Percentiles rank a stretch among this genome's conserved stretches.
These are phyloP conservation scores for Clonostachys rhizophaga DNA, from an alignment of 2,329 filamentous ascomycete genomes.

Conservation along the genomic window DNA sequence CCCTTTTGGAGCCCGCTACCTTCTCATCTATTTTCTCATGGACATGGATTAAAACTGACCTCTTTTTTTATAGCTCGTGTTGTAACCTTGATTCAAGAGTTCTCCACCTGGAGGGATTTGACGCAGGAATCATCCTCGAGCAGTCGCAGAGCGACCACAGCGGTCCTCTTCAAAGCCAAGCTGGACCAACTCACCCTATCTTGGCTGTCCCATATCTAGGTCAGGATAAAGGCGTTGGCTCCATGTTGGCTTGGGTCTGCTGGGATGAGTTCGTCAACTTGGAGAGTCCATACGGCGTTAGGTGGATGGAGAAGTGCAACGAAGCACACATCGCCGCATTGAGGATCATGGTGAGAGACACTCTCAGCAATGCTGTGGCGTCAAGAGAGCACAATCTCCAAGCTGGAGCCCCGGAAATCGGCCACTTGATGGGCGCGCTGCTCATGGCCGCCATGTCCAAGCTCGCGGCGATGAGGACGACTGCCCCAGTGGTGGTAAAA, in stretches of 20 bases:
- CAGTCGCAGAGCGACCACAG: slow-evolving; percentile 7
- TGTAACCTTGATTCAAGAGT: slow-evolving; percentile 9
- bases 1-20: no score
- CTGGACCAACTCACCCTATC: slow-evolving; percentile 6
- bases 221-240: background rate
- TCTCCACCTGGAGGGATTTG: slow-evolving; percentile 7
- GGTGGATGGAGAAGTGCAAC: slow-evolving; percentile 12
- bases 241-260: background rate
- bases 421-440: slow-evolving; percentile 9
- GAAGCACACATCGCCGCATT: slow-evolving; percentile 8
- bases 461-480: slow-evolving; percentile 7
- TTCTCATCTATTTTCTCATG: background rate
- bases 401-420: slow-evolving; percentile 3
- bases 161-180: slow-evolving; percentile 6
- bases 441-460: slow-evolving; percentile 9
- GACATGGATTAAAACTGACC: background rate
- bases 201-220: slow-evolving; percentile 5
- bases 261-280: background rate
- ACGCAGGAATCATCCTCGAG: slow-evolving; percentile 9
- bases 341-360: slow-evolving; percentile 8
- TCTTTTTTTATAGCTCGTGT: slow-evolving; percentile 1
- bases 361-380: slow-evolving; percentile 6
- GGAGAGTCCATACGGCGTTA: slow-evolving; percentile 4
- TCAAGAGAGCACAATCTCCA: slow-evolving; percentile 7
- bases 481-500: slow-evolving; percentile 2